Base-by-base conservation (phyloP, 129 eudicot genomes). In the Centaurea solstitialis region DNA sequence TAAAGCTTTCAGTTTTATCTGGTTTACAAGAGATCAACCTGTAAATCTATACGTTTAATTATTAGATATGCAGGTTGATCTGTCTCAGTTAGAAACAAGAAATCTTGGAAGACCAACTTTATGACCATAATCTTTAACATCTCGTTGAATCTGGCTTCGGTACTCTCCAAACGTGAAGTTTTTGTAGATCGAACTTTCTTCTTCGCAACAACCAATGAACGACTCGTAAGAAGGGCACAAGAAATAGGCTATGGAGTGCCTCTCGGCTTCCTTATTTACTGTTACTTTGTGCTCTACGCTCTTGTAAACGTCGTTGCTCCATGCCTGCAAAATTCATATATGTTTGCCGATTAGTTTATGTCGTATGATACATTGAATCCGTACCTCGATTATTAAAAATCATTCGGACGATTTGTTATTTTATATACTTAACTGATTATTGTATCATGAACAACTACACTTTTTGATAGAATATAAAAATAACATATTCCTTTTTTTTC, bases 81-180 rank as follows among this genome's bases (percentile, higher is more conserved):
- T 70, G 15, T 57, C 22, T 57, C 69, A 26, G 3, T 69, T 35
- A 81, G 80, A 67, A 40, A 80, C 62, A 65, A 85, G 85, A 89
- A 89, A 89, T 77, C 90, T 79, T 45, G 90, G 80, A 35, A 89
- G 90, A n/a, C 93, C 93, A 23, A 89, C 82, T 79, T 89, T 89
- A 11, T 89, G 89, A 10, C 93, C 93, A 0, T 28, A 65, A 39
- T 40, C 68, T 76, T 80, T 87, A 85, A 89, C 93, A 20, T 89
- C 93, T 68, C 73, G 74, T 74, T 89, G 93, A 85, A 87, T 87
- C 28, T 87, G 93, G 53, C 50, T 62, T 74, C 90, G 78, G 73
- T 89, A 89, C 73, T 89, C 90, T 37, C 87, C 87, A 59, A 89
- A 89, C 0, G 90, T 89, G 76, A 89, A 87, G 18, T 64, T 80